Conservation (phyloP, 2,329 filamentous ascomycete genomes). For the Leptographium procerum region DNA sequence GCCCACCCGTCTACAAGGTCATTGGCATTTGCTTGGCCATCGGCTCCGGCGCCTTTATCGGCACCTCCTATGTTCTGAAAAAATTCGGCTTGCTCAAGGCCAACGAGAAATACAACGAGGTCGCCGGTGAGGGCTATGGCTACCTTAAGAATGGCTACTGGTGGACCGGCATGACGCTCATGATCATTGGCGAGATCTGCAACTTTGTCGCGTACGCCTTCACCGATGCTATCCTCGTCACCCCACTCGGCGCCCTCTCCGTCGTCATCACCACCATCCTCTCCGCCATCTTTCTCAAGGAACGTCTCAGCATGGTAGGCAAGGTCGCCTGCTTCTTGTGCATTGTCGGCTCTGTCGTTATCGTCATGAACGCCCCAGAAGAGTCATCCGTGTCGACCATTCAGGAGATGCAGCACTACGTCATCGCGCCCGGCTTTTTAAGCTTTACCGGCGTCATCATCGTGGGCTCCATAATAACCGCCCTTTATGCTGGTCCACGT, state of each 20-base stretch:
- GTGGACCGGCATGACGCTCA: slow-evolving; percentile 93
- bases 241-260: slow-evolving; percentile 78
- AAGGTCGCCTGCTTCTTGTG: slow-evolving; percentile 95
- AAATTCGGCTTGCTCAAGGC: slow-evolving; percentile 84
- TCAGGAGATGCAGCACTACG: slow-evolving; percentile 82
- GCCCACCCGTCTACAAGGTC: slow-evolving; percentile 59
- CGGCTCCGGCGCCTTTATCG: slow-evolving; percentile 84
- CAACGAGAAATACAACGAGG: slow-evolving; percentile 93
- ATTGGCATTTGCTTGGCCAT: slow-evolving; percentile 80
- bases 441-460: slow-evolving; percentile 76
- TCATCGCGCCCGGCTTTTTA: slow-evolving; percentile 78
- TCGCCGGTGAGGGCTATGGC: slow-evolving; percentile 90
- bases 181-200: slow-evolving; percentile 94
- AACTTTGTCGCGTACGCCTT: slow-evolving; percentile 97
- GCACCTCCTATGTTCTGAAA: slow-evolving; percentile 88
- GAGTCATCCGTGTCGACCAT: slow-evolving; percentile 79
- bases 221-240: slow-evolving; percentile 91
- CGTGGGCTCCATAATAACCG: slow-evolving; percentile 57
- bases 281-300: slow-evolving; percentile 91
- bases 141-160: slow-evolving; percentile 92
- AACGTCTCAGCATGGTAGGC: slow-evolving; percentile 86
- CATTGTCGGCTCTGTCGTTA: slow-evolving; percentile 84
- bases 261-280: slow-evolving; percentile 88
- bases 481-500: slow-evolving; percentile 70
- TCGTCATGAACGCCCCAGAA: slow-evolving; percentile 83